Conservation (phyloP, 73 alveolate genomes). For the Tetrahymena malaccensis region DNA sequence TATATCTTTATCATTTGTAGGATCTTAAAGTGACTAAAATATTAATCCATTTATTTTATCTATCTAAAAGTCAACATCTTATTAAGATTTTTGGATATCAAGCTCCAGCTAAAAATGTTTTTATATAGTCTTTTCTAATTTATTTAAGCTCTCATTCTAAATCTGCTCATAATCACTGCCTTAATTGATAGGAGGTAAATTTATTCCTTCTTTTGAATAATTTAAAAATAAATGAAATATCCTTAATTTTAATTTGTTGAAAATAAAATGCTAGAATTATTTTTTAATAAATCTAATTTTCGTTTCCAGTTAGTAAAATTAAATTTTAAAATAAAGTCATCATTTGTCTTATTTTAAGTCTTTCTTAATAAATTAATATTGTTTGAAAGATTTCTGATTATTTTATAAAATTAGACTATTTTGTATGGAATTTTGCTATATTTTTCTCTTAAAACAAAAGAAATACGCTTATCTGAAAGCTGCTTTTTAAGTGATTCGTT, state of each 20-base stretch:
- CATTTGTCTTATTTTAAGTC: no score
- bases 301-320: not conserved
- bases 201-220: not conserved
- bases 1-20: not conserved
- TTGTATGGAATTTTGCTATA: no score
- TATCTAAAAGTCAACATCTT: not conserved
- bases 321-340: not conserved
- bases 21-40: not conserved
- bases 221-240: no score
- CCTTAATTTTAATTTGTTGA: no score
- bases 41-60: not conserved
- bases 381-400: no score
- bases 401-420: no score
- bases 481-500: constrained; percentile 20
- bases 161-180: not conserved
- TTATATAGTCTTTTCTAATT: not conserved
- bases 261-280: no score
- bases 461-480: not conserved
- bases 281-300: no score
- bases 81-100: not conserved
- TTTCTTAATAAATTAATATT: no score
- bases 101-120: not conserved
- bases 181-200: not conserved
- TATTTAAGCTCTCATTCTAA: not conserved
- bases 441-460: not conserved